Conservation (phyloP, 441 rosid genomes). For the Brassica balearica region DNA sequence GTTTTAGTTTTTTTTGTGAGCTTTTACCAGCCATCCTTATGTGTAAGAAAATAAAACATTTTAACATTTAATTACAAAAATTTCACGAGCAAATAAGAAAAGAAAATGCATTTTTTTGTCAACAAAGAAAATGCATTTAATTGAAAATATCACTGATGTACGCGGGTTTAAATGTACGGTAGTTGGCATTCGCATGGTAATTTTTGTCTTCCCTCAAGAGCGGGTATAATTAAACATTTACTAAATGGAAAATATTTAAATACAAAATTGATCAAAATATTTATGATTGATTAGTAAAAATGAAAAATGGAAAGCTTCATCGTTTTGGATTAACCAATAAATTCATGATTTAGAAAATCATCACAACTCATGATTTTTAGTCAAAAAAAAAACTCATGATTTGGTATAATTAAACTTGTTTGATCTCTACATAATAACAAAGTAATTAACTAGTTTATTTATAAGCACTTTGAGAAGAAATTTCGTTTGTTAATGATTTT, state of each 20-base stretch:
- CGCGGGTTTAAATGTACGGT: no score
- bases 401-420: background rate
- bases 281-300: background rate
- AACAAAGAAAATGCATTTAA: no score
- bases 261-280: background rate
- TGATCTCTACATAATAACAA: background rate
- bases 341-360: background rate
- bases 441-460: background rate
- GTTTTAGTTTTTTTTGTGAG: no score
- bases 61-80: no score
- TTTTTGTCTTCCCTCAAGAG: background rate
- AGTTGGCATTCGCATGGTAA: background rate
- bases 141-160: no score
- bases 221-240: background rate
- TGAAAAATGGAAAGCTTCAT: background rate
- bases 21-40: no score
- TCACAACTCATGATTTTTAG: no score
- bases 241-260: background rate
- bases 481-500: background rate
- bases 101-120: no score
- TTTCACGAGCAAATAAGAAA: no score
- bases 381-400: background rate
- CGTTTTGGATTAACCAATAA: no score
- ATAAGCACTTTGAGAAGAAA: background rate
- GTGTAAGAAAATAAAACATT: no score